A percentile compares a stretch with the other conserved stretches of the same genome.
Conservation (phyloP, 148 eudicot species). For the Dianthus caryophyllus region DNA sequence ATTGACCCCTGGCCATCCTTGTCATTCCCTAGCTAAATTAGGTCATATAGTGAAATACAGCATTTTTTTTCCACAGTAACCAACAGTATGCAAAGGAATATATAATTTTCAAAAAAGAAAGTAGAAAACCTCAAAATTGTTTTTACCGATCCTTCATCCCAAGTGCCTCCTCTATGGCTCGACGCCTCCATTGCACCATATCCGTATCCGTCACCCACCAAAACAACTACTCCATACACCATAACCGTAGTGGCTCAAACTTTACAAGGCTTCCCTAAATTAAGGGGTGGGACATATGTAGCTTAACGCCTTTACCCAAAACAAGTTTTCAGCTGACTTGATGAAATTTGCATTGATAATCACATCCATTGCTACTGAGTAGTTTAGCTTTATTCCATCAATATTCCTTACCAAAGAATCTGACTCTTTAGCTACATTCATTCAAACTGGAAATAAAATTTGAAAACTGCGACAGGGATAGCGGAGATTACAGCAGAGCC, state of each 20-base stretch:
- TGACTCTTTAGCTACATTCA: no score
- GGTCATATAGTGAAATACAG: no score
- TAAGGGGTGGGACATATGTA: no score
- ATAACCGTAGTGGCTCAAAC: no score
- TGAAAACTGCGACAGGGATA: neutral
- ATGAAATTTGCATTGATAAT: no score
- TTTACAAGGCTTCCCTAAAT: no score
- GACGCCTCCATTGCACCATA: neutral
- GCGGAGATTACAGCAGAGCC: neutral
- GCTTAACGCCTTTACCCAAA: no score
- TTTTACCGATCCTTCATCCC: neutral
- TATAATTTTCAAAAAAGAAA: neutral
- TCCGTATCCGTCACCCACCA: neutral
- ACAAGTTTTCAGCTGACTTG: no score
- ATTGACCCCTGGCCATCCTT: neutral
- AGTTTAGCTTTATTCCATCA: no score
- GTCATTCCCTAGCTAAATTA: neutral
- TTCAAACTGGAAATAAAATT: neutral
- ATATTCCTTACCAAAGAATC: no score
- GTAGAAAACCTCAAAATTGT: neutral
- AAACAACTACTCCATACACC: no score
- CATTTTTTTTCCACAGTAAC: neutral
- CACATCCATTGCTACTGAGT: no score
- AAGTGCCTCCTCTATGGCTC: neutral
- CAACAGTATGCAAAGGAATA: neutral